These are phyloP conservation scores for Hypoxylon crocopeplum DNA, from an alignment of 495 filamentous ascomycete genomes.

Conservation along the genomic window DNA sequence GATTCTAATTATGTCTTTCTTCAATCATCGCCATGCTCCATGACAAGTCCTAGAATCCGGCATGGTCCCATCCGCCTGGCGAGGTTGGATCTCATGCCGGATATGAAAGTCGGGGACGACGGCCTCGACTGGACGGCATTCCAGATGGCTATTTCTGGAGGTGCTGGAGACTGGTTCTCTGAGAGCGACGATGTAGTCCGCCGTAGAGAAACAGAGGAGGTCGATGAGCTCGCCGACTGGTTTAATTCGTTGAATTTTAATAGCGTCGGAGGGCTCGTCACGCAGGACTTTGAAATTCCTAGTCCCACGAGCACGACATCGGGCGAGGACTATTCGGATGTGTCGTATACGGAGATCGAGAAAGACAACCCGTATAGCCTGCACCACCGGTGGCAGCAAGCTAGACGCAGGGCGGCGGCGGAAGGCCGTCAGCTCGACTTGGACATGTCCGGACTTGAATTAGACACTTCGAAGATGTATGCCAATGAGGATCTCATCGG, in stretches of 20 bases:
- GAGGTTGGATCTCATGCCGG: conserved; percentile 46
- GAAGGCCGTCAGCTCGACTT: conserved; percentile 25
- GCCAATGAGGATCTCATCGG: conserved; percentile 13
- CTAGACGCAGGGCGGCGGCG: conserved; percentile 5
- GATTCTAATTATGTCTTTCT: conserved; percentile 50
- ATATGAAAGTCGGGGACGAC: conserved; percentile 50
- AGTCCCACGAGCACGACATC: conserved; percentile 42
- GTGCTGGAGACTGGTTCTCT: conserved; percentile 52
- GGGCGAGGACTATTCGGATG: conserved; percentile 36
- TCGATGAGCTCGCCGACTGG: conserved; percentile 52
- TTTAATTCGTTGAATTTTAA: conserved; percentile 51
- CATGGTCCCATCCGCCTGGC: conserved; percentile 58
- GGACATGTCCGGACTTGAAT: conserved; percentile 21
- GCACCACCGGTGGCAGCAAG: conserved; percentile 31
- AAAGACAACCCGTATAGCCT: conserved; percentile 32
- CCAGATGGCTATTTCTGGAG: conserved; percentile 62
- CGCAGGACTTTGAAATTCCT: conserved; percentile 24
- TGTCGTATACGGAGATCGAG: conserved; percentile 33
- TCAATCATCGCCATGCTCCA: conserved; percentile 49
- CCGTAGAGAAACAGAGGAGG: conserved; percentile 47
- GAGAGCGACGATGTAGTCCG: conserved; percentile 51
- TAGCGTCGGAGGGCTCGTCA: conserved; percentile 44
- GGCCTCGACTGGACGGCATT: conserved; percentile 63
- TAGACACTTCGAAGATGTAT: conserved; percentile 23
- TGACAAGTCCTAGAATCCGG: conserved; percentile 49